phyloP scores from a whole-genome alignment of 176 grass and related monocot species.

The Lolium multiflorum region DNA sequence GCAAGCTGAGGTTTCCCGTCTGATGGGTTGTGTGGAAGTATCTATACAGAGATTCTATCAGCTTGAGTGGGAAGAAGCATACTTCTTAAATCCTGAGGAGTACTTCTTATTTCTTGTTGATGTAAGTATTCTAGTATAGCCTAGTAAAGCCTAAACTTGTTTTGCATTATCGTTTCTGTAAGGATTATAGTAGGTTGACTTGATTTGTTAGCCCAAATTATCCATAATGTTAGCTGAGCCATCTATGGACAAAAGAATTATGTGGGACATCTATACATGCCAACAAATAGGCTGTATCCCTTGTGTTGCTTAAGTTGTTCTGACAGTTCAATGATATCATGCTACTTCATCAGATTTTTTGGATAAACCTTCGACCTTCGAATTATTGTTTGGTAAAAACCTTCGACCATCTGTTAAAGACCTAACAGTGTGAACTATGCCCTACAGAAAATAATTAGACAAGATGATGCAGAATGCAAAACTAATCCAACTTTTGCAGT shows the following conservation, averaged over 20 bases:
- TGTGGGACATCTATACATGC: not conserved
- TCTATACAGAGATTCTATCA: not conserved
- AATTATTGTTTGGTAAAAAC: not conserved
- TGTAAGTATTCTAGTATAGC: not conserved
- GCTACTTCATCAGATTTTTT: not conserved
- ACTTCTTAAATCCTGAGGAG: not conserved
- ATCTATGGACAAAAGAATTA: not conserved
- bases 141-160: not conserved
- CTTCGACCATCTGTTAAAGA: not conserved
- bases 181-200: not conserved
- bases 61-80: not conserved
- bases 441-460: not conserved
- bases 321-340: not conserved
- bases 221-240: not conserved
- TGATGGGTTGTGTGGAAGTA: not conserved
- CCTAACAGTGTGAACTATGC: not conserved
- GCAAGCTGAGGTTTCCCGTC: conserved; percentile 9
- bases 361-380: not conserved
- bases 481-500: not conserved
- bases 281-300: not conserved
- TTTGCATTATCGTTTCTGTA: not conserved
- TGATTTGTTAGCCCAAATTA: not conserved
- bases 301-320: not conserved
- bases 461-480: not conserved
- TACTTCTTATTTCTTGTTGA: not conserved